Base-by-base conservation (phyloP, 1,284 basidiomycete species). In the Omphalotus olearius region DNA sequence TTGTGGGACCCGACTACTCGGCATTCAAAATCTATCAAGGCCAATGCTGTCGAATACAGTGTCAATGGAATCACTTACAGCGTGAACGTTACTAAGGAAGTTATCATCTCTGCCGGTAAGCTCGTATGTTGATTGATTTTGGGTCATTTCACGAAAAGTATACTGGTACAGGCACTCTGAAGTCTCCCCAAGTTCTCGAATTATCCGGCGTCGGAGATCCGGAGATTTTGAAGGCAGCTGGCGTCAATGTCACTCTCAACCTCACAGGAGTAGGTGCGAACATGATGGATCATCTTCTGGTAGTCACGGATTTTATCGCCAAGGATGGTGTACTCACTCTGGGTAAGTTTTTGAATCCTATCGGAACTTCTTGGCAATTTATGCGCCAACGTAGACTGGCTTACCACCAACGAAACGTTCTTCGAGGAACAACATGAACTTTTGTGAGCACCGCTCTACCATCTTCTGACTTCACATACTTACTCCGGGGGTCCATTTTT, bases 141-240 rank as follows among this genome's bases (percentile, higher is more conserved):
- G 23, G 23, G 5, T 23, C 5, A 23, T 23, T 2, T 23, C 3
- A 23, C 23, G 23, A 23, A 23, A 23, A 23, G 5, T 23, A 5
- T 23, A 3, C 2, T 23, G 23, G 9, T 23, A 25, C 23, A 16
- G 44, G 44, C 16, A 30, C 44, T n/a, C 13, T 45, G 6, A 45
- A 45, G 20, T 30, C 44, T 1, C 44, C 44, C 9, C 44, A 45
- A 30, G 16, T 45, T 5, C 44, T 45, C 9, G 44, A 45, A 45
- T 25, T 45, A 16, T 45, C 44, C 11, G 44, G 44, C 4, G 17
- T 45, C n/a, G 44, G 44, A 30, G 30, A 45, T 11, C 44, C 44
- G 4, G 25, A 45, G 14, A n/a, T 45, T 13, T 14, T 45, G n/a
- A 2, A 45, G 4, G 28, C 44, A 6, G 28, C 33, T 4, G 44